Evolutionary conservation across 768 basidiomycete species (phyloP).

Genomic region (Suillus subaureus): DNA sequence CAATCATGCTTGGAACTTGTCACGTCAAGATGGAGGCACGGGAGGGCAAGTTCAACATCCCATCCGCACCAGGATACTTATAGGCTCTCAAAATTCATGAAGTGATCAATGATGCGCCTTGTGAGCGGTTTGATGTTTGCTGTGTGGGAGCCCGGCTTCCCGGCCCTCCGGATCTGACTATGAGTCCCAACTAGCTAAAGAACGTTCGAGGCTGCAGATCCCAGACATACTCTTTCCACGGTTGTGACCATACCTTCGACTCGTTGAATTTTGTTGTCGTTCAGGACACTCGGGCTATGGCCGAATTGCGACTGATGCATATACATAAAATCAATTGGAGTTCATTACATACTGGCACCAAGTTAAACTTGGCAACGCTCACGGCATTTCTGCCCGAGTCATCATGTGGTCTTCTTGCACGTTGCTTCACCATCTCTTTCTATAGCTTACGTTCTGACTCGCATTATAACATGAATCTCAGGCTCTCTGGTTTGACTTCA

Average conservation of each 20-base stretch:
- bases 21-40: not conserved
- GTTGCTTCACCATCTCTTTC: not conserved
- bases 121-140: not conserved
- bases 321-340: too few species aligned
- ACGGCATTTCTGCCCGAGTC: not conserved
- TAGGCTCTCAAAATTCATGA: not conserved
- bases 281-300: not conserved
- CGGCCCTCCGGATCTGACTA: not conserved
- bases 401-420: not conserved
- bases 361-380: not conserved
- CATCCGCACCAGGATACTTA: not conserved
- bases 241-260: not conserved
- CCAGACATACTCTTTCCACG: not conserved
- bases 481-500: not conserved
- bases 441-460: not conserved
- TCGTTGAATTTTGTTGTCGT: not conserved
- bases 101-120: not conserved
- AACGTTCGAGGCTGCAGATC: not conserved
- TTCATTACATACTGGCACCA: not conserved
- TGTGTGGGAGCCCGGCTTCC: not conserved
- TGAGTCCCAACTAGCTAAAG: not conserved
- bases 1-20: slow-evolving; percentile 16
- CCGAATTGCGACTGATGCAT: too few species aligned
- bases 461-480: not conserved
- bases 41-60: not conserved